Percentiles rank a stretch among this genome's conserved stretches.
These are phyloP conservation scores for Cyclostephanos invisitatus DNA, from an alignment of 108 stramenopile genomes.

Conservation along the genomic window DNA sequence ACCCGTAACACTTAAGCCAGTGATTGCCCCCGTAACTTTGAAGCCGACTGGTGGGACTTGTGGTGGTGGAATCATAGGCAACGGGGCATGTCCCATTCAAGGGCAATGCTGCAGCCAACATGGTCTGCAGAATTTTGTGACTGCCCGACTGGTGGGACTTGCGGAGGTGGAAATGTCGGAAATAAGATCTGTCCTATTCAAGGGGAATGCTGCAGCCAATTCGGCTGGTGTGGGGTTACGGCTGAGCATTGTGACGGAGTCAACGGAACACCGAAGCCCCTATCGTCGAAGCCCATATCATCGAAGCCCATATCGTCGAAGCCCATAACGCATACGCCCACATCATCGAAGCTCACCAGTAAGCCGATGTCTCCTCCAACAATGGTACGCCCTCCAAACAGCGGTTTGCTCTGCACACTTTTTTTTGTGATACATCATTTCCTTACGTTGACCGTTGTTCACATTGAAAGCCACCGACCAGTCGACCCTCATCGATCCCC, in stretches of 20 bases:
- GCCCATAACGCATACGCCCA: background rate
- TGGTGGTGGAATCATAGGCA: too few relatives aligned
- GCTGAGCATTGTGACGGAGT: slow-evolving; percentile 23
- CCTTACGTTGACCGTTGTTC: too few relatives aligned
- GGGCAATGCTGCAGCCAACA: slow-evolving; percentile 35
- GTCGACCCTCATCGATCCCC: background rate
- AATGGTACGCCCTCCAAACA: background rate
- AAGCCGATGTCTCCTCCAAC: background rate
- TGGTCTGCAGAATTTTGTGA: too few relatives aligned
- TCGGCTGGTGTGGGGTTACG: slow-evolving; percentile 34
- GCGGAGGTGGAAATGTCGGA: slow-evolving; percentile 21
- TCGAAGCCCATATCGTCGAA: background rate
- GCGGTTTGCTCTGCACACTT: background rate
- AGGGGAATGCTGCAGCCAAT: slow-evolving; percentile 37
- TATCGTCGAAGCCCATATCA: background rate
- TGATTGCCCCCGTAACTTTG: too few relatives aligned
- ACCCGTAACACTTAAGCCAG: too few relatives aligned
- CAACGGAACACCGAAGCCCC: background rate
- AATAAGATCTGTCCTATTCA: slow-evolving; percentile 23
- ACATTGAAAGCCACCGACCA: background rate
- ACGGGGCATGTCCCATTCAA: slow-evolving; percentile 11
- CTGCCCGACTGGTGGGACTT: background rate
- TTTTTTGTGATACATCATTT: too few relatives aligned
- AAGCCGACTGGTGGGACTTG: too few relatives aligned
- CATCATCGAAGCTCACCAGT: background rate